Conservation (phyloP, 352 stramenopile species). For the Pythium dissotocum region DNA sequence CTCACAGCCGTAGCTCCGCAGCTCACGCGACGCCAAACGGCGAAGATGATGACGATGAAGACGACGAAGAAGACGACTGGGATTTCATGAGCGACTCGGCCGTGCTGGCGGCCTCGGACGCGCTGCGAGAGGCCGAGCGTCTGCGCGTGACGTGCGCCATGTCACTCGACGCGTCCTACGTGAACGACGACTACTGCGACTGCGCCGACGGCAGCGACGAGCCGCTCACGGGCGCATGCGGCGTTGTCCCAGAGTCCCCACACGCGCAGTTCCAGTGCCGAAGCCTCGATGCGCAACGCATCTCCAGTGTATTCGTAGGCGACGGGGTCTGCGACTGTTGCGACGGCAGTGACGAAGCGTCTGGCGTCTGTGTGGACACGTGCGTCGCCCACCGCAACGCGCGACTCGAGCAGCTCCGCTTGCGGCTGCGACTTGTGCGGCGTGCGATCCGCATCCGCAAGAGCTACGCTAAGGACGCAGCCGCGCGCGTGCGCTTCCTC, state of each 20-base stretch:
- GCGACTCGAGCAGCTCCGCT: conserved; percentile 1
- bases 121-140: not conserved
- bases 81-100: conserved; percentile 62
- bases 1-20: not conserved
- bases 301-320: conserved; percentile 65
- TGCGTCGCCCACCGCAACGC: conserved; percentile 25
- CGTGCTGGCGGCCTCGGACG: conserved; percentile 32
- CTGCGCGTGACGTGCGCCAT: conserved; percentile 33
- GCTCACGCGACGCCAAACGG: not conserved
- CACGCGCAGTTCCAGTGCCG: conserved; percentile 39
- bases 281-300: conserved; percentile 27
- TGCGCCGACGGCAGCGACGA: conserved; percentile 92
- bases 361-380: conserved; percentile 36
- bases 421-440: conserved; percentile 28
- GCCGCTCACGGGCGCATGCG: conserved; percentile 79
- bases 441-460: conserved; percentile 27
- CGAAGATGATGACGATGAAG: conserved; percentile 28
- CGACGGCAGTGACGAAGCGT: conserved; percentile 93
- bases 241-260: conserved; percentile 23
- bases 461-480: conserved; percentile 29
- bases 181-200: conserved; percentile 96
- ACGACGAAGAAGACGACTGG: conserved; percentile 59
- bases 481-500: conserved; percentile 7
- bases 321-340: conserved; percentile 99
- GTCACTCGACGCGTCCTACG: conserved; percentile 29